Evolutionary conservation across 73 alveolate species (phyloP).

Genomic region (Uronychia binucleata): DNA sequence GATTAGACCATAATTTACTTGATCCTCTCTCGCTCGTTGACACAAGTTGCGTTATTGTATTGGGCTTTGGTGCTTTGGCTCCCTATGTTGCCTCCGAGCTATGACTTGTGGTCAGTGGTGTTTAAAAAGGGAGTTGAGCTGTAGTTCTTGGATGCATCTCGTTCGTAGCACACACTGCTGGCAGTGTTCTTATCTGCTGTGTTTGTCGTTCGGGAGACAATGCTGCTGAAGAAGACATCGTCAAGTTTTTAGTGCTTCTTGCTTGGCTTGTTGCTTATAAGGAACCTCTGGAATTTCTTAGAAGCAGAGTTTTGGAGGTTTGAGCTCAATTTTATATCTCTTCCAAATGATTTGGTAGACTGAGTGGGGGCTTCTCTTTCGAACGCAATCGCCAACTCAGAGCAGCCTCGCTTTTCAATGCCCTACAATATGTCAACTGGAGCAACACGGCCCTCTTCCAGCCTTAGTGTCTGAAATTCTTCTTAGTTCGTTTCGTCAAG

Average conservation of each 20-base stretch:
- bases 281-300: background rate
- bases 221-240: background rate
- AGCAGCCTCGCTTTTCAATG: no score
- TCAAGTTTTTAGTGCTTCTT: background rate
- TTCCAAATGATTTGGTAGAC: no score
- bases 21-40: background rate
- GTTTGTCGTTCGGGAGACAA: background rate
- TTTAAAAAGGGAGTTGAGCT: conserved; percentile 1
- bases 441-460: no score
- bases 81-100: background rate
- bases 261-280: background rate
- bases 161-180: background rate
- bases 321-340: no score
- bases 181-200: background rate
- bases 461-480: no score
- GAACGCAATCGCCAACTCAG: no score
- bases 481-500: no score
- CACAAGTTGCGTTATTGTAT: background rate
- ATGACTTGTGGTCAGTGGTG: background rate
- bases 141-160: background rate
- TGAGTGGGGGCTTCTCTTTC: no score
- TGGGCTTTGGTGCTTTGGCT: background rate
- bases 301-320: background rate
- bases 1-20: no score
- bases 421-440: no score